Evolutionary conservation across 805 yeast genomes (phyloP).

Genomic region (Peterozyma toletana): DNA sequence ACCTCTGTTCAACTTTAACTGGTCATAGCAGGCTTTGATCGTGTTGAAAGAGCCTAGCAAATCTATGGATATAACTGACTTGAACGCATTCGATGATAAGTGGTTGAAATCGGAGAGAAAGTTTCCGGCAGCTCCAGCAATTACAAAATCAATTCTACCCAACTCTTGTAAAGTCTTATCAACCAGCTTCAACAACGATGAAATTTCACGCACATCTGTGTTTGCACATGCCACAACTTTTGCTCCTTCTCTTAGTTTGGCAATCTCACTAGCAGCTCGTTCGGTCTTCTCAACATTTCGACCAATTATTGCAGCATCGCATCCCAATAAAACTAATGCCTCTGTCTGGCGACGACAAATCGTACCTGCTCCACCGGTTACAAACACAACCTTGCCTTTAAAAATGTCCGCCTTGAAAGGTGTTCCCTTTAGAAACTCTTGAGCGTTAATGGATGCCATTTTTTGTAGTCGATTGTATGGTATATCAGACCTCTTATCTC

Average conservation of each 20-base stretch:
- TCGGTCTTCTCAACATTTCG: conserved; percentile 63
- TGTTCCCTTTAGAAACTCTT: not conserved
- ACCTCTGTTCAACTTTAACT: conserved; percentile 64
- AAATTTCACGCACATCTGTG: conserved; percentile 72
- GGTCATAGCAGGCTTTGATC: conserved; percentile 69
- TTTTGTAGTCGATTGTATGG: no score
- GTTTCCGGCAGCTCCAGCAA: conserved; percentile 97
- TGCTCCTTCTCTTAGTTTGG: conserved; percentile 47
- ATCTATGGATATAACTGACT: conserved; percentile 81
- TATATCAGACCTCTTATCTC: no score
- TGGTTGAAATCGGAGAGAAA: conserved; percentile 75
- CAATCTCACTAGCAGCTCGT: conserved; percentile 60
- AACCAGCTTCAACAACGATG: conserved; percentile 57
- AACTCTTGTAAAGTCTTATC: conserved; percentile 54
- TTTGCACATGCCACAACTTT: conserved; percentile 65
- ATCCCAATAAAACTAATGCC: conserved; percentile 77
- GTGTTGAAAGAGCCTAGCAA: conserved; percentile 86
- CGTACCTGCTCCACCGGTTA: conserved; percentile 97
- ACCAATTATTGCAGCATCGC: conserved; percentile 81
- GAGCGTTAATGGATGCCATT: no score
- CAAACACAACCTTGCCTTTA: conserved; percentile 79
- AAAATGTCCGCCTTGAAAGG: conserved; percentile 56
- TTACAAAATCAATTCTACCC: conserved; percentile 79
- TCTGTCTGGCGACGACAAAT: conserved; percentile 87
- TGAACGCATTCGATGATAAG: conserved; percentile 80